Conservation (phyloP, 2,329 filamentous ascomycete genomes). For the Fusarium lateritium region DNA sequence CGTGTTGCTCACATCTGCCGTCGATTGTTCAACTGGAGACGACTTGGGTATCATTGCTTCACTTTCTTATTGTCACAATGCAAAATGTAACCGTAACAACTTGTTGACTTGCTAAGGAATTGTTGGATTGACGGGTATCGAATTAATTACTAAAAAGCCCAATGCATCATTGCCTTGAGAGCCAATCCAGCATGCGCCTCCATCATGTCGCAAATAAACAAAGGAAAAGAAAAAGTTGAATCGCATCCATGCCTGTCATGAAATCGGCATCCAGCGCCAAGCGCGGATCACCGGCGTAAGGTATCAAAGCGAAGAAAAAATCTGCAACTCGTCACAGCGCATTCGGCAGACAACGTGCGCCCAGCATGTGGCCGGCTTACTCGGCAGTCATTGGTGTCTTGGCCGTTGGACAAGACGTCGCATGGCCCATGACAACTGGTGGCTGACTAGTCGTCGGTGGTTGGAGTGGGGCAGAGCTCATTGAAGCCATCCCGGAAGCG, state of each 20-base stretch:
- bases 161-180: conserved; percentile 46
- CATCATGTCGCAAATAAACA: conserved; percentile 38
- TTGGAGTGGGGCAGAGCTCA: conserved; percentile 36
- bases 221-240: conserved; percentile 35
- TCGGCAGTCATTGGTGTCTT: conserved; percentile 42
- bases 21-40: conserved; percentile 4
- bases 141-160: conserved; percentile 51
- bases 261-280: conserved; percentile 39
- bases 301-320: conserved; percentile 38
- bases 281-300: conserved; percentile 36
- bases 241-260: conserved; percentile 39
- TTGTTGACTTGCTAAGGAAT: conserved; percentile 23
- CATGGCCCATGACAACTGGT: conserved; percentile 29
- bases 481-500: conserved; percentile 27
- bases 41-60: not conserved
- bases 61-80: not conserved
- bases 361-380: conserved; percentile 24
- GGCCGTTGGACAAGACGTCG: conserved; percentile 30
- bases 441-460: conserved; percentile 22
- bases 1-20: conserved; percentile 30
- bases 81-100: not conserved
- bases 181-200: conserved; percentile 46
- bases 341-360: conserved; percentile 17
- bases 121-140: conserved; percentile 52
- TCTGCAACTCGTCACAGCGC: conserved; percentile 30